Percentiles rank a stretch among this genome's conserved stretches.
phyloP scores from a whole-genome alignment of 306 rosid genomes.

The Prunus campanulata region DNA sequence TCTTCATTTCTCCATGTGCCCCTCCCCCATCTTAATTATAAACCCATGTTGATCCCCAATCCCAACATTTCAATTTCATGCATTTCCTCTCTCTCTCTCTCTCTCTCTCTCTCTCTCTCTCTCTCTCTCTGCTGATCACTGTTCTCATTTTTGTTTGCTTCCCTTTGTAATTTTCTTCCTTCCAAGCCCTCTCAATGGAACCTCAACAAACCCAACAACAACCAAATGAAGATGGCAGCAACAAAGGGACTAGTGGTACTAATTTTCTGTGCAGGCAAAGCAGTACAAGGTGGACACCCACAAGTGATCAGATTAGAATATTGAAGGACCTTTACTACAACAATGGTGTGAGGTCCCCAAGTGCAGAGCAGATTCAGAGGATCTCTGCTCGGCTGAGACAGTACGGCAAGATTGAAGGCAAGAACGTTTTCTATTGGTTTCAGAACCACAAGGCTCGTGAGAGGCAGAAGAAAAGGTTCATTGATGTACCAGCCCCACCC shows the following conservation, averaged over 20 bases:
- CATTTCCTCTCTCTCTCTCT: conserved; percentile 16
- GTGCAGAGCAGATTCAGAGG: conserved; percentile 95
- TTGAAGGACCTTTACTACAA: conserved; percentile 93
- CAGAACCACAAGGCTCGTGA: conserved; percentile 99
- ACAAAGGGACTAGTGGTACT: conserved; percentile 31
- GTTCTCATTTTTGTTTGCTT: conserved; percentile 22
- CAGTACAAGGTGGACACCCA: conserved; percentile 90
- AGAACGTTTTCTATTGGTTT: conserved; percentile 92
- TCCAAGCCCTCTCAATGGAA: conserved; percentile 23
- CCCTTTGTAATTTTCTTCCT: conserved; percentile 26
- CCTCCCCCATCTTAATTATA: conserved; percentile 3
- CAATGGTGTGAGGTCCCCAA: conserved; percentile 88
- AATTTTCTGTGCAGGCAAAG: conserved; percentile 77
- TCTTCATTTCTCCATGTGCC: conserved; percentile 48
- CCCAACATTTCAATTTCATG: conserved; percentile 29
- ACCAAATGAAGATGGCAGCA: conserved; percentile 32
- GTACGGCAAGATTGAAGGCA: conserved; percentile 97
- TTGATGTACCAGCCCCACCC: conserved; percentile 10
- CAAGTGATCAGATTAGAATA: conserved; percentile 87
- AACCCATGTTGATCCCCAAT: conserved; percentile 8
- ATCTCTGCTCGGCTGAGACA: conserved; percentile 86
- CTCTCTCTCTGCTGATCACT: background rate
- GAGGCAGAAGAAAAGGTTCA: conserved; percentile 91
- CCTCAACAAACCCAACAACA: conserved; percentile 14
- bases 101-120: background rate